A percentile compares a stretch with the other conserved stretches of the same genome.
Evolutionary conservation across 2,329 filamentous ascomycete species (phyloP).

Genomic region (Hymenoscyphus salicellus): DNA sequence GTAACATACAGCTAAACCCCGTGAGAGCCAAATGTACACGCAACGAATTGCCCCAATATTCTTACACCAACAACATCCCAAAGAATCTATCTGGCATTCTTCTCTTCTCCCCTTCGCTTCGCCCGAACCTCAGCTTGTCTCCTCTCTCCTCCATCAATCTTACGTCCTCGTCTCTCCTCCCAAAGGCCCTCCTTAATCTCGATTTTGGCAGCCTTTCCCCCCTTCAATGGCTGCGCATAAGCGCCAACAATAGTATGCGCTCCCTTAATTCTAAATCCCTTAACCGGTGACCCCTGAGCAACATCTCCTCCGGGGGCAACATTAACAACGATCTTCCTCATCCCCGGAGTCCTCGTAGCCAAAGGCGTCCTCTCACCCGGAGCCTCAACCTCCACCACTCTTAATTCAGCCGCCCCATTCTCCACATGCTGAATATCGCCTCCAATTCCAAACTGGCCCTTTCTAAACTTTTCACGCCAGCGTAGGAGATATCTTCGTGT

Average conservation of each 20-base stretch:
- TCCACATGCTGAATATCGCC: constrained; percentile 75
- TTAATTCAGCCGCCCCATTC: constrained; percentile 52
- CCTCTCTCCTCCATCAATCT: constrained; percentile 95
- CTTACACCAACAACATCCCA: constrained; percentile 26
- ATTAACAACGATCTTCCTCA: constrained; percentile 56
- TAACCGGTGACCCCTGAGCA: constrained; percentile 51
- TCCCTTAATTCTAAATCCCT: constrained; percentile 65
- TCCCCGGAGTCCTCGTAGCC: constrained; percentile 52
- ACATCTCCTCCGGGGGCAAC: constrained; percentile 45
- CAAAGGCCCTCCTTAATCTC: constrained; percentile 82
- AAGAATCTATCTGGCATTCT: constrained; percentile 42
- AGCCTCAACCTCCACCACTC: constrained; percentile 42
- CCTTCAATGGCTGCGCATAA: constrained; percentile 66
- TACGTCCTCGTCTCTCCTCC: constrained; percentile 82
- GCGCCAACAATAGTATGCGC: constrained; percentile 72
- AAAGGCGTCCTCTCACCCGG: constrained; percentile 41
- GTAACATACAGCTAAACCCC: neutral
- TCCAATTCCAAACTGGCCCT: constrained; percentile 74
- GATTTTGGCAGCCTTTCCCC: constrained; percentile 62
- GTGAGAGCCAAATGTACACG: constrained; percentile 6
- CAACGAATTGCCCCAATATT: constrained; percentile 29
- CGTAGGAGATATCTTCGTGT: constrained; percentile 78
- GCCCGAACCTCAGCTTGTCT: constrained; percentile 80
- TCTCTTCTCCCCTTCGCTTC: constrained; percentile 75
- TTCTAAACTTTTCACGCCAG: constrained; percentile 82